Evolutionary conservation across 768 basidiomycete genomes (phyloP), one percentile per base, ranked within the genome.

Genomic region (Leccinum pellstonianum): DNA sequence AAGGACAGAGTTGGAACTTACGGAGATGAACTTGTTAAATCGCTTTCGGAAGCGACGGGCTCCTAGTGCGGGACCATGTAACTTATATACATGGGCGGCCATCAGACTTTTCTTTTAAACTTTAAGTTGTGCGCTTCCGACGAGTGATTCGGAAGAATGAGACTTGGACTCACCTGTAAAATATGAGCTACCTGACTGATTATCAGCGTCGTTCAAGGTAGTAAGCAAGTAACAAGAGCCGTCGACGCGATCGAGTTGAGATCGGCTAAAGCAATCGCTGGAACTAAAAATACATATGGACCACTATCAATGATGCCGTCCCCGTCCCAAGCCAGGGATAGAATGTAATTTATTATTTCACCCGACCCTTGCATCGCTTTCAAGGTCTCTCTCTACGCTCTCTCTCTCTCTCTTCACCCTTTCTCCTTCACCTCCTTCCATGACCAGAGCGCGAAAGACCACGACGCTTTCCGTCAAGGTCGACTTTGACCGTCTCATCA

Each of bases 401-500:
- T 35, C 23, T 23, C 31, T 15, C 37, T 38, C 38, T 38, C 51
- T 49, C 49, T 12, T 41, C 59, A n/a, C 54, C 55, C 31, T 37
- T 29, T 46, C 52, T 37, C 25, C 41, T 3, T 9, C 33, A 33
- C 25, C 41, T 3, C 9, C 57, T 54, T 49, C 55, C 62, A 73
- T 73, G 70, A 63, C 71, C 60, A 63, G 71, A 53, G 57, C 68
- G 5, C 63, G 66, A 31, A 71, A 69, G 55, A 47, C 62, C 57
- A 72, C 73, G 41, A 5, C 41, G 23, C 62, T 73, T 57, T 59
- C 71, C 4, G 38, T 75, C 55, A 72, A 58, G 49, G 73, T 31
- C 31, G 31, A 73, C 63, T 75, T 75, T 43, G 75, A 68, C 61
- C 72, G 72, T 59, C 68, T 75, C 65, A 63, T 75, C 60, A 63